A percentile compares a stretch with the other conserved stretches of the same genome.
phyloP scores from a whole-genome alignment of 73 alveolate species.

The Durusdinium trenchii region DNA sequence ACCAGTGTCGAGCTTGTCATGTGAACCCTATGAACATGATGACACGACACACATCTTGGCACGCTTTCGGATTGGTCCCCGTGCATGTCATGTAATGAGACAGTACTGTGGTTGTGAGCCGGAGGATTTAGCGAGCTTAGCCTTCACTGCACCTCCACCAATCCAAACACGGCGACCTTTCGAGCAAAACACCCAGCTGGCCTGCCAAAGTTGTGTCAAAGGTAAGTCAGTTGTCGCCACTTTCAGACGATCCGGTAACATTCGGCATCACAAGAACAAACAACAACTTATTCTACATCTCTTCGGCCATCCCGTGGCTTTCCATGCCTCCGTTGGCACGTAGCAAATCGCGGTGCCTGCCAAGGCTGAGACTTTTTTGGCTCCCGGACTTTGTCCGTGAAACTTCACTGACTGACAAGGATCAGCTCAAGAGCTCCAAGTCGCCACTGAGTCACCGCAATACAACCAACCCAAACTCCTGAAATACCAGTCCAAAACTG shows the following conservation, averaged over 20 bases:
- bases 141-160: background rate
- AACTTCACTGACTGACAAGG: background rate
- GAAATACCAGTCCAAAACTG: background rate
- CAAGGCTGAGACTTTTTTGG: background rate
- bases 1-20: background rate
- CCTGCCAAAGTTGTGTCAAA: too few relatives aligned
- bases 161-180: background rate
- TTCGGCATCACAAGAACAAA: too few relatives aligned
- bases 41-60: background rate
- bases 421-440: background rate
- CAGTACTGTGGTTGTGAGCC: too few relatives aligned
- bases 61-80: background rate
- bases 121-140: too few relatives aligned
- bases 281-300: too few relatives aligned
- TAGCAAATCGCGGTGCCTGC: slow-evolving; percentile 45
- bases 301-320: too few relatives aligned
- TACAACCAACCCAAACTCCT: background rate
- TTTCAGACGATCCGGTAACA: too few relatives aligned
- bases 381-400: background rate
- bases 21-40: background rate
- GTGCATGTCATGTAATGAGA: background rate
- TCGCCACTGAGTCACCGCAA: background rate
- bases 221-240: too few relatives aligned
- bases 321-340: slow-evolving; percentile 60
- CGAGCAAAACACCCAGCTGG: too few relatives aligned